Evolutionary conservation across 2,329 filamentous ascomycete species (phyloP).

Genomic region (Knoxdaviesia proteae): DNA sequence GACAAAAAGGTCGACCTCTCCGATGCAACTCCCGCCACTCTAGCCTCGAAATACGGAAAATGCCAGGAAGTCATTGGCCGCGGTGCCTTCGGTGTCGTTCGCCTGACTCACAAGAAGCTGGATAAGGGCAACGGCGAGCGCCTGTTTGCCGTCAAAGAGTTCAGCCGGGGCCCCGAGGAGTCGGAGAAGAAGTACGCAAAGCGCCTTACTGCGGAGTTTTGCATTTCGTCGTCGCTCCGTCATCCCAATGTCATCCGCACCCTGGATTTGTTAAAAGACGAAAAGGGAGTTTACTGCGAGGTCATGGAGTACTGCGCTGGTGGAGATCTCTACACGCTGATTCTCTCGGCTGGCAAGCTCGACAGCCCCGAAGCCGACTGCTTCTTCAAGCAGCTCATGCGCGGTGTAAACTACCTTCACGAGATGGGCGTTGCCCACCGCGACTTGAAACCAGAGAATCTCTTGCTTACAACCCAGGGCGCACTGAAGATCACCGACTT

Average conservation of each 20-base stretch:
- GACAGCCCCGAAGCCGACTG: slow-evolving; percentile 88
- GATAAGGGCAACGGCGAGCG: slow-evolving; percentile 69
- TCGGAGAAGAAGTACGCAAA: slow-evolving; percentile 97
- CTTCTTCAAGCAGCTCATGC: slow-evolving; percentile 98
- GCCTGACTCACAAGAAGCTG: slow-evolving; percentile 89
- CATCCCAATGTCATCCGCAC: slow-evolving; percentile 98
- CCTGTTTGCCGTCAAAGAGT: slow-evolving; percentile 95
- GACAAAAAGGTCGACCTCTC: slow-evolving; percentile 63
- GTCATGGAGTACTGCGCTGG: slow-evolving; percentile 99
- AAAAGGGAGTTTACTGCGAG: slow-evolving; percentile 95
- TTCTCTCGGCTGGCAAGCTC: slow-evolving; percentile 77
- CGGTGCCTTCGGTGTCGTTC: slow-evolving; percentile 89
- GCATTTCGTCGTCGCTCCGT: slow-evolving; percentile 87
- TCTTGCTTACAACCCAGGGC: slow-evolving; percentile 80
- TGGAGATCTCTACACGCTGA: slow-evolving; percentile 83
- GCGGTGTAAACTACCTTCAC: slow-evolving; percentile 95
- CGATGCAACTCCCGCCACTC: slow-evolving; percentile 40
- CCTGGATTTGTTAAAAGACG: slow-evolving; percentile 80
- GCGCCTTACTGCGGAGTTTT: slow-evolving; percentile 89
- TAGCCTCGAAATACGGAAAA: slow-evolving; percentile 95
- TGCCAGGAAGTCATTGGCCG: slow-evolving; percentile 93
- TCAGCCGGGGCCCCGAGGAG: slow-evolving; percentile 81
- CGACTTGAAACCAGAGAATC: slow-evolving; percentile 90
- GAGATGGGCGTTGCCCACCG: slow-evolving; percentile 98
- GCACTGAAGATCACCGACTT: slow-evolving; percentile 97